These are phyloP conservation scores for Cutaneotrichosporon dermatis DNA, from an alignment of 1,284 basidiomycete species.

Conservation along the genomic window DNA sequence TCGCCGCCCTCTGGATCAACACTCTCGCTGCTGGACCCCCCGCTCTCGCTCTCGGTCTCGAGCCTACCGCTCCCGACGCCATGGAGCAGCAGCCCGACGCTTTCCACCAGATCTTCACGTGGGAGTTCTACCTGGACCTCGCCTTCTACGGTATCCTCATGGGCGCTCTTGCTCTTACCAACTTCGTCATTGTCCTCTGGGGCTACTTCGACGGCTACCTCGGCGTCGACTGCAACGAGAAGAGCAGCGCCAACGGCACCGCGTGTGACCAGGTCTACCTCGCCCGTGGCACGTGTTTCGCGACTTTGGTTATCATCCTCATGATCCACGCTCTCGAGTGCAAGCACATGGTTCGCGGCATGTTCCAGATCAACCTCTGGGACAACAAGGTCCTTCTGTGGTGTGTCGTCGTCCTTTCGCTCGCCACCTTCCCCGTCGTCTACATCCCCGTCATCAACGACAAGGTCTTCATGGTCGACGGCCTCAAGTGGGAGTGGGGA, in stretches of 20 bases:
- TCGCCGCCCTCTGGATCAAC: constrained; percentile 61
- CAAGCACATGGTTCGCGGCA: constrained; percentile 44
- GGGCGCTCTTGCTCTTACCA: constrained; percentile 56
- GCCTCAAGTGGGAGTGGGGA: constrained; percentile 49
- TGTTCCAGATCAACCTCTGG: constrained; percentile 55
- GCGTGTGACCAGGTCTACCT: constrained; percentile 51
- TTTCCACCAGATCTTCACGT: constrained; percentile 56
- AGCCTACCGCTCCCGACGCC: constrained; percentile 56
- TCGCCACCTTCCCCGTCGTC: constrained; percentile 45
- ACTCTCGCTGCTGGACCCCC: constrained; percentile 55
- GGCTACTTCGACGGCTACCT: constrained; percentile 53
- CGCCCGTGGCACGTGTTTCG: constrained; percentile 57
- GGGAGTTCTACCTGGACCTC: constrained; percentile 56
- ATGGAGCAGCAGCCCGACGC: constrained; percentile 58
- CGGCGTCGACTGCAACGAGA: constrained; percentile 55
- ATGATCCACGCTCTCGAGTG: constrained; percentile 49
- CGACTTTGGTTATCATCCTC: constrained; percentile 55
- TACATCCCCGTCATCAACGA: constrained; percentile 49
- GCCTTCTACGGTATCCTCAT: constrained; percentile 62
- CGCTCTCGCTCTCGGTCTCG: constrained; percentile 61
- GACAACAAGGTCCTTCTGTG: constrained; percentile 58
- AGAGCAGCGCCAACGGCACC: constrained; percentile 2
- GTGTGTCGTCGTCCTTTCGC: constrained; percentile 44
- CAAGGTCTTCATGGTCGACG: constrained; percentile 43
- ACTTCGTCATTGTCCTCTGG: constrained; percentile 57